Conservation (phyloP, 208 protist species). For the Trypanosomatidae sp. region DNA sequence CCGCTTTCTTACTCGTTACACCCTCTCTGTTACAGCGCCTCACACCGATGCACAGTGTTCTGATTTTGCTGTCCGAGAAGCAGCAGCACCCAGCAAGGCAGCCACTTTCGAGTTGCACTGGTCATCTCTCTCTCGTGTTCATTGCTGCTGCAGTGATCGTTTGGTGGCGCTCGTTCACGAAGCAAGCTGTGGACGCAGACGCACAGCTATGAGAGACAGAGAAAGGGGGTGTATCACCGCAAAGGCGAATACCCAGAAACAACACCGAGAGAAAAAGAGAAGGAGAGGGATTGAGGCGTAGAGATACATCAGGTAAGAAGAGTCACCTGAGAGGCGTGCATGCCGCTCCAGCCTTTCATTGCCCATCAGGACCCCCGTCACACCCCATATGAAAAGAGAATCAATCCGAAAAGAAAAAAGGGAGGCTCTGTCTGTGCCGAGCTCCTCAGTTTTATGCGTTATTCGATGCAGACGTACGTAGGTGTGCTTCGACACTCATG, state of each 20-base stretch:
- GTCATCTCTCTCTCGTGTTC: no score
- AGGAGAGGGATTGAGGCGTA: not conserved
- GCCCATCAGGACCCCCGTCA: not conserved
- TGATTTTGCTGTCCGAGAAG: not conserved
- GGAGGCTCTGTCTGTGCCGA: not conserved
- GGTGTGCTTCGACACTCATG: not conserved
- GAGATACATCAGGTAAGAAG: not conserved
- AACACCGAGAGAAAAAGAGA: not conserved
- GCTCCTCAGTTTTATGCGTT: not conserved
- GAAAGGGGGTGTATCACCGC: no score
- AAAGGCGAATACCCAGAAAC: not conserved
- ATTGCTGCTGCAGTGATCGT: not conserved
- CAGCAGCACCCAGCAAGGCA: not conserved
- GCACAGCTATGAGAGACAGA: not conserved
- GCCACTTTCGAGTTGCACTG: not conserved
- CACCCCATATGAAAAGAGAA: slow-evolving; percentile 1
- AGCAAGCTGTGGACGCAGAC: not conserved
- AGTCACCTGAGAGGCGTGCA: not conserved
- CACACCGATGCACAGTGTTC: not conserved
- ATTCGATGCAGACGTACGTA: not conserved
- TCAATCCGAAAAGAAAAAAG: not conserved
- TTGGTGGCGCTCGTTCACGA: not conserved
- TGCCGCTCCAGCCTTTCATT: not conserved
- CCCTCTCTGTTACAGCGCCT: not conserved
- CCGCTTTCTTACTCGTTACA: not conserved